Conservation (phyloP, 352 stramenopile genomes). For the Albugo laibachii region DNA sequence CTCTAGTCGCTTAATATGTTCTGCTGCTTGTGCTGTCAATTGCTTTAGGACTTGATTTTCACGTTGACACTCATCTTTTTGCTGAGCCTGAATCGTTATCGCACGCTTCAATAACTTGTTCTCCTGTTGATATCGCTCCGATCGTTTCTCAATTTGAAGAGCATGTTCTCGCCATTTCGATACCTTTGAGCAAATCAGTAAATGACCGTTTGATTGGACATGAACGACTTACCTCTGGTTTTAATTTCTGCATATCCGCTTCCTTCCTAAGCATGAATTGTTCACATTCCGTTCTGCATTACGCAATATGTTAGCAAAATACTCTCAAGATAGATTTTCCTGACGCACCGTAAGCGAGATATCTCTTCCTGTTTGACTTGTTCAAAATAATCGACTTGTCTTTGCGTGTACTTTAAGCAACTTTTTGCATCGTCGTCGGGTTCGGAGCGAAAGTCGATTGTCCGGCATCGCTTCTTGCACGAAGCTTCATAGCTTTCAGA, state of each 20-base stretch:
- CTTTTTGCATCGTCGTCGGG: not conserved
- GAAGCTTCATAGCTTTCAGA: constrained; percentile 8
- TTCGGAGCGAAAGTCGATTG: not conserved
- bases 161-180: constrained; percentile 8
- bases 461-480: not conserved
- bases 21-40: constrained; percentile 49
- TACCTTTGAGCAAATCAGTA: not conserved
- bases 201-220: constrained; percentile 4
- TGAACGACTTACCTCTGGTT: constrained; percentile 22
- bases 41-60: constrained; percentile 59
- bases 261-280: constrained; percentile 72
- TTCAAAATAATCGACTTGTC: constrained; percentile 77
- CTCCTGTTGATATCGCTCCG: constrained; percentile 45
- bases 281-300: constrained; percentile 43
- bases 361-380: constrained; percentile 68
- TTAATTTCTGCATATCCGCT: constrained; percentile 35
- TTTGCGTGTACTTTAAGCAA: constrained; percentile 14
- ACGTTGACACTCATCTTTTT: constrained; percentile 60
- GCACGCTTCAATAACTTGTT: constrained; percentile 73
- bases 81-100: constrained; percentile 73
- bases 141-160: constrained; percentile 17
- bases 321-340: not conserved
- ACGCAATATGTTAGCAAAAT: not conserved
- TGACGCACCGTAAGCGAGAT: constrained; percentile 29
- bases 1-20: constrained; percentile 74